Conservation (phyloP, 2,329 filamentous ascomycete species). For the Penicillium nordicum region DNA sequence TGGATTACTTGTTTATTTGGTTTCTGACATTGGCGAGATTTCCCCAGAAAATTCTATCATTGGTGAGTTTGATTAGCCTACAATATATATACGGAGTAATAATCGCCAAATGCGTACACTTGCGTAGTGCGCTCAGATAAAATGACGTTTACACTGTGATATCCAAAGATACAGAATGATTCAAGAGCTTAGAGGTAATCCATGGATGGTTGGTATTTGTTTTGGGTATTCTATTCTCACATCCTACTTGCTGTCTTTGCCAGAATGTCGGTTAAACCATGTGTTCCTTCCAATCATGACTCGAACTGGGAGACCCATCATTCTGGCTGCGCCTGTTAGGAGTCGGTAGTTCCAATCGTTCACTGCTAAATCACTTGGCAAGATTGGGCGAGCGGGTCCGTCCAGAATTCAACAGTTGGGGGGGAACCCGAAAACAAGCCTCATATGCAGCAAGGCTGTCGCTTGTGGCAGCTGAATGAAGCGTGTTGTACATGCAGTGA, state of each 20-base stretch:
- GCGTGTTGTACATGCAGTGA: slow-evolving; percentile 9
- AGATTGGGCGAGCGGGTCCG: background rate
- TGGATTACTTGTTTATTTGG: too few species aligned
- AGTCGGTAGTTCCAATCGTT: background rate
- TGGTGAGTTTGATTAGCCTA: background rate
- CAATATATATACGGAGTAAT: background rate
- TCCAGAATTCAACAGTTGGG: background rate
- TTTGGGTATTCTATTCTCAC: background rate
- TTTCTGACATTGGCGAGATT: background rate
- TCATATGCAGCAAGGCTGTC: slow-evolving; percentile 4
- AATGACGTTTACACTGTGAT: background rate
- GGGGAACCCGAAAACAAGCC: slow-evolving; percentile 1
- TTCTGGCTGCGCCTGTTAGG: background rate
- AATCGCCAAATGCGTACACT: background rate
- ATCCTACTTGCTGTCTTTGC: background rate
- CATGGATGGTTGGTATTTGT: background rate
- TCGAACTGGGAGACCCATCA: background rate
- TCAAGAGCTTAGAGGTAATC: too few species aligned
- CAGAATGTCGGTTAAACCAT: background rate
- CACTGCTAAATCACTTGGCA: background rate
- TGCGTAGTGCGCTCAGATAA: background rate
- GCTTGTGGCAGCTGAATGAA: slow-evolving; percentile 1
- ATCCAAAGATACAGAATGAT: background rate
- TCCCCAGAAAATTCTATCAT: background rate
- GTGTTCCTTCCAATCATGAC: background rate